phyloP scores from a whole-genome alignment of 2,329 filamentous ascomycete species.

The Nemania diffusa region DNA sequence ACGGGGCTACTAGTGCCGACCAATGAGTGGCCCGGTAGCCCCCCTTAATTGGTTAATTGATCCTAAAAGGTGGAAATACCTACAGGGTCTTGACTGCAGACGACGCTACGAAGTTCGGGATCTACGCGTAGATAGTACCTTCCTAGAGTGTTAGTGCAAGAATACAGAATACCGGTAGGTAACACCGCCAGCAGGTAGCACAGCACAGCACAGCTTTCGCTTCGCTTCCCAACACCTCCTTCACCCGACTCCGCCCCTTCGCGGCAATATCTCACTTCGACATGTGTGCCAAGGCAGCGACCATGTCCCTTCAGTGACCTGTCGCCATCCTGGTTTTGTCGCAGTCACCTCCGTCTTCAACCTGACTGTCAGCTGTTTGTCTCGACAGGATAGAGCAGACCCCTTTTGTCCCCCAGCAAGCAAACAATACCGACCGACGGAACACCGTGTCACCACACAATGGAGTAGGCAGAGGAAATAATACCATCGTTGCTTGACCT shows the following conservation, averaged over 20 bases:
- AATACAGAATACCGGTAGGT: background rate
- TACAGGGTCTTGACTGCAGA: background rate
- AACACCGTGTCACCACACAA: constrained; percentile 7
- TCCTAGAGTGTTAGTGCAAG: background rate
- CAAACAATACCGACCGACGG: background rate
- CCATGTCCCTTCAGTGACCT: constrained; percentile 12
- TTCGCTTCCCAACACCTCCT: background rate
- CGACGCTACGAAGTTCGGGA: background rate
- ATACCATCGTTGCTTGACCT: background rate
- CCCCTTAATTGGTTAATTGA: constrained; percentile 1
- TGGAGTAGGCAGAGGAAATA: constrained; percentile 3
- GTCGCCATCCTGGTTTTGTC: constrained; percentile 14
- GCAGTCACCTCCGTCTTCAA: constrained; percentile 14
- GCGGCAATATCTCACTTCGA: background rate
- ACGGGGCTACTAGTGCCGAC: constrained; percentile 9
- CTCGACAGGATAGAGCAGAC: constrained; percentile 1
- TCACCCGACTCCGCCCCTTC: constrained; percentile 1
- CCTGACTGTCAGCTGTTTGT: constrained; percentile 6
- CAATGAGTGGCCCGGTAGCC: constrained; percentile 10
- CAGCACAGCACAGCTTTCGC: background rate
- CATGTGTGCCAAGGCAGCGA: constrained; percentile 24
- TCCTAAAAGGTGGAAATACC: background rate
- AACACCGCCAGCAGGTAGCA: background rate
- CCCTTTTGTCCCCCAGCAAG: constrained; percentile 9
- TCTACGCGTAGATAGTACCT: background rate